phyloP scores from a whole-genome alignment of 169 alveolate species.

The Cryptosporidium felis region DNA sequence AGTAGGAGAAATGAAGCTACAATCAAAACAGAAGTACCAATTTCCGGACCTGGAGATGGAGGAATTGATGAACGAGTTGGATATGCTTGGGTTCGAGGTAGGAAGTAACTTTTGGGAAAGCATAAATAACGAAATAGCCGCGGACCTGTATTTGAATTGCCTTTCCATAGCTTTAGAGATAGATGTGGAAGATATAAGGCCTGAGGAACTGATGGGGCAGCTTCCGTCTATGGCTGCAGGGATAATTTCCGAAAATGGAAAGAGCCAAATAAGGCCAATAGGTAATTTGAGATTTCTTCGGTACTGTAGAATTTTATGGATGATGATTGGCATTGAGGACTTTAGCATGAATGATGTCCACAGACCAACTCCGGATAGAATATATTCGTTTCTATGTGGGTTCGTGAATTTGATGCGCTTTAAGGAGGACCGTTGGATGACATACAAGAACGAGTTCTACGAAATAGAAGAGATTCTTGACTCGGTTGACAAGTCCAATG shows the following conservation, averaged over 20 bases:
- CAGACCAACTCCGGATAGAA: constrained; percentile 66
- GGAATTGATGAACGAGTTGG: constrained; percentile 59
- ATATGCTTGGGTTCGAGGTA: constrained; percentile 64
- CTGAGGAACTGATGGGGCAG: constrained; percentile 54
- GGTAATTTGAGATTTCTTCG: constrained; percentile 65
- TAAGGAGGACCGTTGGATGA: constrained; percentile 69
- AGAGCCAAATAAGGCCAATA: constrained; percentile 47
- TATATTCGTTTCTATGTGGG: constrained; percentile 53
- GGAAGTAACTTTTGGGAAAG: constrained; percentile 62
- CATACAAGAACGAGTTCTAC: constrained; percentile 52
- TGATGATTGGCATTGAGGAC: constrained; percentile 63
- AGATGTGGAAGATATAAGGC: constrained; percentile 61
- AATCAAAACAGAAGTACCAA: constrained; percentile 28
- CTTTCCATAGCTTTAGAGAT: constrained; percentile 62
- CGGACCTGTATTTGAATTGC: constrained; percentile 54
- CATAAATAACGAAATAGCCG: constrained; percentile 50
- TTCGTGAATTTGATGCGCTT: constrained; percentile 68
- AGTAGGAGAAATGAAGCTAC: constrained; percentile 11
- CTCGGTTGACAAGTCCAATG: constrained; percentile 47
- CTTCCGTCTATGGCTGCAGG: constrained; percentile 46
- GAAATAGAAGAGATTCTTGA: constrained; percentile 54
- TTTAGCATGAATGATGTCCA: constrained; percentile 62
- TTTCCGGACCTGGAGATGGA: constrained; percentile 62
- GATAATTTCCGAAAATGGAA: constrained; percentile 56
- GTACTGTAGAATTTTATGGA: constrained; percentile 53